Evolutionary conservation across 148 eudicot species (phyloP).

Genomic region (Persicaria tinctoria): DNA sequence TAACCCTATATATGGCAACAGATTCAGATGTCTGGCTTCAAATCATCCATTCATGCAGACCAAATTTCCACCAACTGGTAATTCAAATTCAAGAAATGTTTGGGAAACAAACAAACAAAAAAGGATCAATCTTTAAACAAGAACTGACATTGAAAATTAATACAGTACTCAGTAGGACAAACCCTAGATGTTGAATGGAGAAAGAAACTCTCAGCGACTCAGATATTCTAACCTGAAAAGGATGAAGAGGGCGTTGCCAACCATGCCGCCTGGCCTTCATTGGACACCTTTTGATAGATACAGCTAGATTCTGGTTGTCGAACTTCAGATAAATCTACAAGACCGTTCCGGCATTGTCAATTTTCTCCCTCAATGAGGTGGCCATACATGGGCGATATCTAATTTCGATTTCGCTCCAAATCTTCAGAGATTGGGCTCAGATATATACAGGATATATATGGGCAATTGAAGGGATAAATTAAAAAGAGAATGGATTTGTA

Average conservation of each 20-base stretch:
- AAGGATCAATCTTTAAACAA: neutral
- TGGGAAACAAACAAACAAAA: neutral
- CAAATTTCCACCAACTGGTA: neutral
- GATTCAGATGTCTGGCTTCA: neutral
- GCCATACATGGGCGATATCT: neutral
- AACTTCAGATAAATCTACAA: neutral
- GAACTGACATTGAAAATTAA: neutral
- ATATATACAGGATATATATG: neutral
- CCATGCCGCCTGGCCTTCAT: constrained; percentile 62
- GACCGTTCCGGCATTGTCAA: neutral
- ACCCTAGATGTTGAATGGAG: neutral
- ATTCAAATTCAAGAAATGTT: neutral
- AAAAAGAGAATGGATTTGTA: neutral
- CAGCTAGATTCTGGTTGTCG: neutral
- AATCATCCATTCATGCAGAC: constrained; percentile 2
- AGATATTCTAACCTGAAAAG: constrained; percentile 53
- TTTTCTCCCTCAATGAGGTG: neutral
- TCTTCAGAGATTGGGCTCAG: neutral
- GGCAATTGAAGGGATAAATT: neutral
- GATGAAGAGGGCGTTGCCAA: constrained; percentile 91
- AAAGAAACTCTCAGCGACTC: neutral
- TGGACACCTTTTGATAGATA: neutral
- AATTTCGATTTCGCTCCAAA: neutral
- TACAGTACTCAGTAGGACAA: neutral
- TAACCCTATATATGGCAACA: neutral